Evolutionary conservation across 1,139 yeast genomes (phyloP).

Genomic region (Pichia sp.): DNA sequence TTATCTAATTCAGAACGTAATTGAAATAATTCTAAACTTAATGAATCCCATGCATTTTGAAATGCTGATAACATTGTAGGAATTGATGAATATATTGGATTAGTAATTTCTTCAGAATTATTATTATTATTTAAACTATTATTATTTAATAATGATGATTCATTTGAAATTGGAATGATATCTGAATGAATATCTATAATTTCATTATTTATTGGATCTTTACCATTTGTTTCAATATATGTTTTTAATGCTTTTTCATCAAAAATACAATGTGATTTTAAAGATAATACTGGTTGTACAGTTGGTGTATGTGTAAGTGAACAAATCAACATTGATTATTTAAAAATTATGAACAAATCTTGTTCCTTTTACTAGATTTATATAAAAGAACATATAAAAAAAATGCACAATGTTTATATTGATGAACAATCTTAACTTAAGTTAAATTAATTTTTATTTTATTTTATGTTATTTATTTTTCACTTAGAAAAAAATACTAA

Average conservation of each 20-base stretch:
- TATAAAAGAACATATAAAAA: too few relatives aligned
- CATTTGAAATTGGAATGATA: conserved; percentile 30
- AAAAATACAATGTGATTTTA: conserved; percentile 65
- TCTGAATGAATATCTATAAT: conserved; percentile 50
- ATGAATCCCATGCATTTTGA: conserved; percentile 88
- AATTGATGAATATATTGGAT: conserved; percentile 47
- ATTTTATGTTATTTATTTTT: too few relatives aligned
- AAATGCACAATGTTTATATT: too few relatives aligned
- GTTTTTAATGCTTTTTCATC: conserved; percentile 57
- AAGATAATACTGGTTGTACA: conserved; percentile 66
- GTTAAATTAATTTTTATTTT: too few relatives aligned
- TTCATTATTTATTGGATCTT: conserved; percentile 72
- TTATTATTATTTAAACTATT: too few relatives aligned
- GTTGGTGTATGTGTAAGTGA: conserved; percentile 65
- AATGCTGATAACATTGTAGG: conserved; percentile 71
- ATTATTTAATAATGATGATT: too few relatives aligned
- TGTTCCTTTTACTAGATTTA: too few relatives aligned
- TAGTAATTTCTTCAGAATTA: conserved; percentile 35
- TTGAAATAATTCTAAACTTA: conserved; percentile 74
- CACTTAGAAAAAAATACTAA: too few relatives aligned
- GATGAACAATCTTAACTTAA: too few relatives aligned
- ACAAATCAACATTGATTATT: conserved; percentile 18
- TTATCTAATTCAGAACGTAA: conserved; percentile 64
- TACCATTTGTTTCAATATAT: conserved; percentile 58
- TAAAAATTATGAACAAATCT: too few relatives aligned